A percentile compares a stretch with the other conserved stretches of the same genome.
Evolutionary conservation across 2,329 filamentous ascomycete species (phyloP).

Genomic region (Trichophyton benhamiae): DNA sequence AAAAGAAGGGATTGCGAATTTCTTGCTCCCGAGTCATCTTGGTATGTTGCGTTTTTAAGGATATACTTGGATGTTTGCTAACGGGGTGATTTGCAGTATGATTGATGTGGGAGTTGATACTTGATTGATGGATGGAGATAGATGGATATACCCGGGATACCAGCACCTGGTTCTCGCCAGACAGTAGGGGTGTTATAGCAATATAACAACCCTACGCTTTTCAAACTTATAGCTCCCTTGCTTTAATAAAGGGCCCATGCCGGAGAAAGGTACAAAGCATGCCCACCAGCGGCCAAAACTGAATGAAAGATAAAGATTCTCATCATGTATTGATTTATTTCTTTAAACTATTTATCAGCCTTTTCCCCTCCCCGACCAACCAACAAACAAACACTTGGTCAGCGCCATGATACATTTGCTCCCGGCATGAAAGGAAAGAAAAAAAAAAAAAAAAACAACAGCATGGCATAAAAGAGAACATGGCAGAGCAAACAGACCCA

Average conservation of each 20-base stretch:
- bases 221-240: too few species aligned
- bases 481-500: neutral
- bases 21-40: conserved; percentile 82
- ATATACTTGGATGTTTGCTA: neutral
- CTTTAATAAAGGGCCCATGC: too few species aligned
- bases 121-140: neutral
- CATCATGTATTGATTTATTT: too few species aligned
- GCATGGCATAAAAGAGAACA: too few species aligned
- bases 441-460: too few species aligned
- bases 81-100: neutral
- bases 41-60: conserved; percentile 29
- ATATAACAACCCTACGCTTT: too few species aligned
- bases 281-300: neutral
- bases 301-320: neutral
- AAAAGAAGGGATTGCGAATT: conserved; percentile 94
- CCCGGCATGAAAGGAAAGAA: neutral
- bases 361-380: neutral
- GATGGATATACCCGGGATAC: neutral
- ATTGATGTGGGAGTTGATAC: neutral
- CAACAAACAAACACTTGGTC: neutral
- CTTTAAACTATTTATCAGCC: neutral
- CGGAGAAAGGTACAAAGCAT: too few species aligned
- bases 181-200: too few species aligned
- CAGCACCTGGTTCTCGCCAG: neutral
- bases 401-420: neutral